phyloP scores from a whole-genome alignment of 768 basidiomycete genomes.

The Boletus edulis region DNA sequence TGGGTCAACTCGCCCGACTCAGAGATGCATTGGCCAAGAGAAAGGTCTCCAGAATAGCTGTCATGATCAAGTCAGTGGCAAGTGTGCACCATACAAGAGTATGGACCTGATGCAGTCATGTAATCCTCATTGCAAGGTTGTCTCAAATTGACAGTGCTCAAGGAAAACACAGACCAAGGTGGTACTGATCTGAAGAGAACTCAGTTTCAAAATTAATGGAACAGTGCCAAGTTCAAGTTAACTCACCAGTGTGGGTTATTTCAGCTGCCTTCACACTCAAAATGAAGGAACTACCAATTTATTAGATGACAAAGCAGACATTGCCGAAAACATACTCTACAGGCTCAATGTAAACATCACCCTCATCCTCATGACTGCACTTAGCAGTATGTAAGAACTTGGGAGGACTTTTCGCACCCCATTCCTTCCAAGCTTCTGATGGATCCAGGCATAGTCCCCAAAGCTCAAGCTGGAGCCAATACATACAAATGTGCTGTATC shows the following conservation, averaged over 20 bases:
- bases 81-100: neutral
- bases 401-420: constrained; percentile 74
- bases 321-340: constrained; percentile 57
- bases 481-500: constrained; percentile 85
- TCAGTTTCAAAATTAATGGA: neutral
- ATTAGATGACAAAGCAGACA: neutral
- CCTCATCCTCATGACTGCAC: constrained; percentile 70
- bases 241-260: constrained; percentile 68
- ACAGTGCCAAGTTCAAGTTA: constrained; percentile 1
- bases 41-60: constrained; percentile 60
- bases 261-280: constrained; percentile 93
- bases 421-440: constrained; percentile 76
- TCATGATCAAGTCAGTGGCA: neutral
- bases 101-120: constrained; percentile 61
- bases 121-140: constrained; percentile 74
- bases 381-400: constrained; percentile 62
- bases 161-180: constrained; percentile 85
- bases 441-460: constrained; percentile 83
- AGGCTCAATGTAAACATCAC: constrained; percentile 89
- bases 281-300: constrained; percentile 75
- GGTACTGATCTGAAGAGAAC: constrained; percentile 64
- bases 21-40: too few species aligned
- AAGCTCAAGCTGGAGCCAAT: constrained; percentile 89
- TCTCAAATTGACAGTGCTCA: constrained; percentile 78
- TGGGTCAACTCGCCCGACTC: too few species aligned